These are phyloP conservation scores for Hyphopichia buzzinii DNA, from an alignment of 1,139 yeast genomes.

Conservation along the genomic window DNA sequence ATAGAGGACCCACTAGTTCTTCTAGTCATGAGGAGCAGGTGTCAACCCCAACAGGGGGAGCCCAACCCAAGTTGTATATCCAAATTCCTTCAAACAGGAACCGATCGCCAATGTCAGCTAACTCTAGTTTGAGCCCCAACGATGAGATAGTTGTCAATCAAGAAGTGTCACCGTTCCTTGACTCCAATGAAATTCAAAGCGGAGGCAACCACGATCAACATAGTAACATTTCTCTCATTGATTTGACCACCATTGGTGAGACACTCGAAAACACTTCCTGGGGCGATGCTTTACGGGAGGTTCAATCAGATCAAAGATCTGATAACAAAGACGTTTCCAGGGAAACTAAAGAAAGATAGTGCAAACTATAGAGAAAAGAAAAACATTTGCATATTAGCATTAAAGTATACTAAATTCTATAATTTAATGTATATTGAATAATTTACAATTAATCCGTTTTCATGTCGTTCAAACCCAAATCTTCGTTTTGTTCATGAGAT, in stretches of 20 bases:
- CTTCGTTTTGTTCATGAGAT: conserved; percentile 84
- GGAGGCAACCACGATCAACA: conserved; percentile 6
- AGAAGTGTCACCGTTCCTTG: conserved; percentile 8
- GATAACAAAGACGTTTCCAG: neutral
- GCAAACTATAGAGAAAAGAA: conserved; percentile 1
- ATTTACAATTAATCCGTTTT: conserved; percentile 27
- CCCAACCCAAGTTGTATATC: conserved; percentile 16
- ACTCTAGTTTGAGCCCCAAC: conserved; percentile 6
- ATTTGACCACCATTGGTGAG: conserved; percentile 24
- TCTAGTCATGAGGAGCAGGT: neutral
- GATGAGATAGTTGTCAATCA: conserved; percentile 5
- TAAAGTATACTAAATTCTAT: neutral
- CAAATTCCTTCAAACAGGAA: conserved; percentile 14
- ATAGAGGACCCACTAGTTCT: conserved; percentile 2
- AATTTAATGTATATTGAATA: neutral
- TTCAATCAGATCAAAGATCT: conserved; percentile 11
- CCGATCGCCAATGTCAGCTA: conserved; percentile 2
- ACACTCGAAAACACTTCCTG: conserved; percentile 26
- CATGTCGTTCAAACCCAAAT: conserved; percentile 87
- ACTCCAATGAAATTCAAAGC: conserved; percentile 3
- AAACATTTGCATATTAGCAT: neutral
- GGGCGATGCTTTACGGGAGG: conserved; percentile 25
- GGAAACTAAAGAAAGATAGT: neutral
- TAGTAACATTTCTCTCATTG: conserved; percentile 18
- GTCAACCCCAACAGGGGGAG: conserved; percentile 3